Evolutionary conservation across 1,284 basidiomycete species (phyloP), one percentile per base, ranked within the genome.

Genomic region (Limonomyces culmigenus): DNA sequence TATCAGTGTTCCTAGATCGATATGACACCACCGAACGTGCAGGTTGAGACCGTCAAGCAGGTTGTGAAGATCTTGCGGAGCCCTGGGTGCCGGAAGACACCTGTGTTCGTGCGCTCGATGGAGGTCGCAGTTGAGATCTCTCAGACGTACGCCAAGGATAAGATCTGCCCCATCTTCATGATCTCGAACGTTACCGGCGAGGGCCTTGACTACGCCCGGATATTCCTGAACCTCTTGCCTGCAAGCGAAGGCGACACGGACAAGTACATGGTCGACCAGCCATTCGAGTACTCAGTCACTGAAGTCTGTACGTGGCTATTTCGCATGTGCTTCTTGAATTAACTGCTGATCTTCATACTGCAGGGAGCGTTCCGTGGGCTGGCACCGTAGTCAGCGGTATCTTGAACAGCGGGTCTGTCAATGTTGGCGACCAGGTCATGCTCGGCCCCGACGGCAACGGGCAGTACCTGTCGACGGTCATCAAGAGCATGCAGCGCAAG

Each of bases 311-410:
- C n/a, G n/a, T n/a, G n/a, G n/a, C n/a, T n/a, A n/a, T n/a, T n/a
- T n/a, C 54, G 52, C 14, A 60, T 65, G 2, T 65, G 63, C 1
- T 66, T 67, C 40, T 63, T 66, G 5, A n/a, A 35, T 49, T 32
- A 14, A 14, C 31, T 32, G 14, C 15, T 40, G 6, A 29, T 33
- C 25, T 20, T 54, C n/a, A n/a, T n/a, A n/a, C n/a, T 27, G 23
- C n/a, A 8, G n/a, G 23, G 73, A 84, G 81, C 34, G 87, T 92
- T 16, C 91, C 89, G 0, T 95, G 92, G 45, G 87, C 93, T 2
- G 92, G 93, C 23, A 93, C 91, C 1, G 93, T 96, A 4, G 86
- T 95, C 18, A 89, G 88, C 46, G 91, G 92, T 1, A 89, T 95
- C 39, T 56, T 95, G 38, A 83, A 86, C 42, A 63, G 76, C 19